Percentiles rank a stretch among this genome's conserved stretches.
These are phyloP conservation scores for Vachellia pachyceras DNA, from an alignment of 306 rosid species.

Conservation along the genomic window DNA sequence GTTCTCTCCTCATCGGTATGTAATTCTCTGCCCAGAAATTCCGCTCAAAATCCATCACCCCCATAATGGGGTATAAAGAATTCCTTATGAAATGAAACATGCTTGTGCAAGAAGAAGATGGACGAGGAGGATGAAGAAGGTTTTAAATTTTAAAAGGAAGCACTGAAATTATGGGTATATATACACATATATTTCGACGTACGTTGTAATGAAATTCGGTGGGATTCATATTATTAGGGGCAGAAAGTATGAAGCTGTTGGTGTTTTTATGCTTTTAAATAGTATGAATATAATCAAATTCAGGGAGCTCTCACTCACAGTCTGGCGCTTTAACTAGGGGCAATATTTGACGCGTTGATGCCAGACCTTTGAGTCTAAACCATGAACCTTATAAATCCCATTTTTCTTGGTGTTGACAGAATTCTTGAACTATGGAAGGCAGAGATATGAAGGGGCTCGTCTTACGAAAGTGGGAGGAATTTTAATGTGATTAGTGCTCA, in stretches of 20 bases:
- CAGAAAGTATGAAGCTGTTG: constrained; percentile 24
- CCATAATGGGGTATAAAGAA: constrained; percentile 22
- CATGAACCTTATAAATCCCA: not conserved
- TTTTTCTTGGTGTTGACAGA: constrained; percentile 9
- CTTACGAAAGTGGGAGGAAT: not conserved
- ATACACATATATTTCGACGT: constrained; percentile 11
- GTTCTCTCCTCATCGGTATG: not conserved
- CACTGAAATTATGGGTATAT: not conserved
- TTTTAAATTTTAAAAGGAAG: not conserved
- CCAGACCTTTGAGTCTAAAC: constrained; percentile 42
- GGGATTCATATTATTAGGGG: constrained; percentile 43
- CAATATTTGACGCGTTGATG: not conserved
- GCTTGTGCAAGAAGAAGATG: not conserved
- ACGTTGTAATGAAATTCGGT: constrained; percentile 21
- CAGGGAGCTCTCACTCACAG: constrained; percentile 36
- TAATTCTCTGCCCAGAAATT: constrained; percentile 21
- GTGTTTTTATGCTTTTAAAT: constrained; percentile 22
- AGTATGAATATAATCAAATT: constrained; percentile 15
- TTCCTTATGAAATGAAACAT: constrained; percentile 30
- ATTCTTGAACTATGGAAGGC: not conserved
- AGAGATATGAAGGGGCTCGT: not conserved
- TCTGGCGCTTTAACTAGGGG: not conserved
- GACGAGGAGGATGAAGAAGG: not conserved
- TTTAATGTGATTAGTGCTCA: not conserved
- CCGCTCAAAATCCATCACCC: constrained; percentile 38